These are phyloP conservation scores for Ogataea thermomethanolica DNA, from an alignment of 805 yeast genomes.

Conservation along the genomic window DNA sequence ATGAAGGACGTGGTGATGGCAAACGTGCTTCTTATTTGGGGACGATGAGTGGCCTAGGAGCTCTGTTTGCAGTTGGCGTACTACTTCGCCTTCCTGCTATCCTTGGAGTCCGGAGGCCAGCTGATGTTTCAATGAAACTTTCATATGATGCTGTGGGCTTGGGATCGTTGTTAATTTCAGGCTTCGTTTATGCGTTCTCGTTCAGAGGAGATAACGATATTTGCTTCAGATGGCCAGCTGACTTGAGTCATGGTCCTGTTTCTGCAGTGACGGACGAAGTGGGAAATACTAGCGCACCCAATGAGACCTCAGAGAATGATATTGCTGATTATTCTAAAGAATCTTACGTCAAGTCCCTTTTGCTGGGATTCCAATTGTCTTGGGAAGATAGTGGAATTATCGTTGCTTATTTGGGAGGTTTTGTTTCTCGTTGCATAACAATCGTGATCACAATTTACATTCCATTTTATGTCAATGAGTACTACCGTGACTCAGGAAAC, in stretches of 20 bases:
- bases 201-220: conserved; percentile 44
- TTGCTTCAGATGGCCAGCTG: conserved; percentile 24
- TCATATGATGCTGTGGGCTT: conserved; percentile 50
- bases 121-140: conserved; percentile 40
- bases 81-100: conserved; percentile 56
- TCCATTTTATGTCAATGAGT: conserved; percentile 59
- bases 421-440: conserved; percentile 61
- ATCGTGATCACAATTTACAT: conserved; percentile 57
- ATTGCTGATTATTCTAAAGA: conserved; percentile 20
- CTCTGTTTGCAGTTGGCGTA: conserved; percentile 55
- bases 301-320: conserved; percentile 31
- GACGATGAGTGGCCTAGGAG: conserved; percentile 61
- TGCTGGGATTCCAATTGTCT: conserved; percentile 47
- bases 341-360: conserved; percentile 40
- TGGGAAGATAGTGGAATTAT: conserved; percentile 43
- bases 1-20: conserved; percentile 41
- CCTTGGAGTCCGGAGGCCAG: conserved; percentile 39
- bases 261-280: conserved; percentile 31
- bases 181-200: conserved; percentile 30
- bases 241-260: conserved; percentile 27
- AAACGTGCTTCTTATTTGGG: conserved; percentile 61
- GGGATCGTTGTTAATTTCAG: conserved; percentile 38
- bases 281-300: conserved; percentile 29
- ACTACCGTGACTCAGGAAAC: conserved; percentile 47
- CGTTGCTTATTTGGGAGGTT: conserved; percentile 57